Conservation (phyloP, 805 yeast species). For the Sugiyamaella qingdaonensis region DNA sequence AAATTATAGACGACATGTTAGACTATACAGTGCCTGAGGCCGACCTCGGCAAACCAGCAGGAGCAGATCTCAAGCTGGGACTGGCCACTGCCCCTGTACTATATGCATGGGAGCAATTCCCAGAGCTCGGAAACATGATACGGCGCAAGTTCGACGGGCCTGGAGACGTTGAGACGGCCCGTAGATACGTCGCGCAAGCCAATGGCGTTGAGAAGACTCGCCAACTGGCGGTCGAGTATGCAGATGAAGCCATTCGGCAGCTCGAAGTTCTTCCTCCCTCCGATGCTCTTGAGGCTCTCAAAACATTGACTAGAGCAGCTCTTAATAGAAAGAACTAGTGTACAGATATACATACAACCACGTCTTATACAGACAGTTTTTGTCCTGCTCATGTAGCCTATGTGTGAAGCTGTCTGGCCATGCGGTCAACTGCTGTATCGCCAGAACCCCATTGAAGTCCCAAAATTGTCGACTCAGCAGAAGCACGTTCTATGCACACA, state of each 20-base stretch:
- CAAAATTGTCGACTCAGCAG: no score
- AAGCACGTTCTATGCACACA: neutral
- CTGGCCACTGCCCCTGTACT: conserved; percentile 95
- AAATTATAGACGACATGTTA: conserved; percentile 91
- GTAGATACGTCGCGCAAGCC: conserved; percentile 63
- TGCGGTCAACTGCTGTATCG: no score
- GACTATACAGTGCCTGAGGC: conserved; percentile 88
- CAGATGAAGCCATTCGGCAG: conserved; percentile 68
- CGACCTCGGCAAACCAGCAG: conserved; percentile 90
- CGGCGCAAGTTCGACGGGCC: conserved; percentile 72
- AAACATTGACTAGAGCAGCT: conserved; percentile 75
- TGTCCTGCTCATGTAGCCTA: no score
- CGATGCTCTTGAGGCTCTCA: conserved; percentile 84
- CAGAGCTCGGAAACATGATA: conserved; percentile 79
- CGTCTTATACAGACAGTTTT: no score
- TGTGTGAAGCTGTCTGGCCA: no score
- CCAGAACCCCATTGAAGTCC: no score
- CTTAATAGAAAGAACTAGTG: conserved; percentile 69
- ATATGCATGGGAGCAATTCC: conserved; percentile 88
- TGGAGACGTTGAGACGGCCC: conserved; percentile 84
- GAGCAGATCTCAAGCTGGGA: conserved; percentile 90
- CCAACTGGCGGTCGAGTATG: conserved; percentile 71
- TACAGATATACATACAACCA: neutral
- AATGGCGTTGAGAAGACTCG: conserved; percentile 76
- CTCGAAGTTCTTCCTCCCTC: conserved; percentile 72